Conservation (phyloP, 1,139 yeast species). For the Suhomyces ambrosiae region DNA sequence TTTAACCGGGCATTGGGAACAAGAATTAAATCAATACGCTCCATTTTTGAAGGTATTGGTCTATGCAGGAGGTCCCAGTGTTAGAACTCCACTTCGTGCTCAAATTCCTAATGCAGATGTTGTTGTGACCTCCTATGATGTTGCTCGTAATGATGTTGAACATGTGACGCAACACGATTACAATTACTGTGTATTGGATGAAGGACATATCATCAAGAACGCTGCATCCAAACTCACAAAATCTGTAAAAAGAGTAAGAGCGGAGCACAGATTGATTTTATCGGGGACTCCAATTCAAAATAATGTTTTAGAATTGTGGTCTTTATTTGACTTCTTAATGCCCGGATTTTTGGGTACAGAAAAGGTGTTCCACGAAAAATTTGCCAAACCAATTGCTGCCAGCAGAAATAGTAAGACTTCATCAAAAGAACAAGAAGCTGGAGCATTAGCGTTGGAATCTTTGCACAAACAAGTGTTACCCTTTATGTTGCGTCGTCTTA, state of each 20-base stretch:
- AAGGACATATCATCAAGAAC: constrained; percentile 96
- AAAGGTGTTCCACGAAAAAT: constrained; percentile 89
- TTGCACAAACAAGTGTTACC: constrained; percentile 96
- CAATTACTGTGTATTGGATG: constrained; percentile 95
- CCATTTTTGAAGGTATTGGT: constrained; percentile 83
- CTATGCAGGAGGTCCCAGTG: constrained; percentile 91
- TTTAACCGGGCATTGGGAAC: constrained; percentile 98
- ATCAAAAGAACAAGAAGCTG: constrained; percentile 94
- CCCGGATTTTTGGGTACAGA: constrained; percentile 98
- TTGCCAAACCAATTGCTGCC: constrained; percentile 96
- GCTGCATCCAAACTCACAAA: constrained; percentile 85
- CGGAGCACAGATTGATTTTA: constrained; percentile 86
- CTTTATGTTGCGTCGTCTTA: constrained; percentile 90
- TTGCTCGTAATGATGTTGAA: constrained; percentile 87
- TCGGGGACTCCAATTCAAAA: constrained; percentile 99
- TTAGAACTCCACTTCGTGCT: constrained; percentile 58
- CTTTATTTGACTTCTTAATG: constrained; percentile 95
- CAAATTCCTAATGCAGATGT: constrained; percentile 68
- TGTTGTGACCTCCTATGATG: constrained; percentile 94
- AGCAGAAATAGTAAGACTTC: constrained; percentile 89
- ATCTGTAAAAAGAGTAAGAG: constrained; percentile 77
- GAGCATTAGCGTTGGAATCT: constrained; percentile 93
- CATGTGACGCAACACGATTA: constrained; percentile 63
- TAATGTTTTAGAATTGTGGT: constrained; percentile 95
- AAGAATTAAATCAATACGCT: constrained; percentile 86